Percentiles rank a stretch among this genome's conserved stretches.
These are phyloP conservation scores for Brassica cretica DNA, from an alignment of 345 rosid species.

Conservation along the genomic window DNA sequence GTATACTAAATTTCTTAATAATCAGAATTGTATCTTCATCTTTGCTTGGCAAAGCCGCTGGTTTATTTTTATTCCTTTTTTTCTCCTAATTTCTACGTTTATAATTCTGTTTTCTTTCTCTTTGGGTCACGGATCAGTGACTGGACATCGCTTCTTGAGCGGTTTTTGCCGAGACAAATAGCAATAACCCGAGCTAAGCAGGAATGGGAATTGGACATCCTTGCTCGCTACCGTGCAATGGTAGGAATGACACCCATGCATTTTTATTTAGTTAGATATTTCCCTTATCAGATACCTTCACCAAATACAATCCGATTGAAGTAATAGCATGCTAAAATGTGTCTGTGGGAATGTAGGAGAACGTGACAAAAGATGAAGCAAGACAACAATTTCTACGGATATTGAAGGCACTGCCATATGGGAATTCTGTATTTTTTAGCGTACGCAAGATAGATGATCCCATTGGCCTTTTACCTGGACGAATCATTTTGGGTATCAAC, in stretches of 20 bases:
- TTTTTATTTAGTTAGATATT: constrained; percentile 2
- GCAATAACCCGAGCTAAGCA: constrained; percentile 92
- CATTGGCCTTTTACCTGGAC: constrained; percentile 91
- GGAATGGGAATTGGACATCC: constrained; percentile 96
- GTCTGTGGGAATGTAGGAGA: constrained; percentile 55
- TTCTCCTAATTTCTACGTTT: neutral
- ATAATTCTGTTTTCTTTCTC: constrained; percentile 5
- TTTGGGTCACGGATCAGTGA: constrained; percentile 53
- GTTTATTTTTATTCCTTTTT: neutral
- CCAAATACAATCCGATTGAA: neutral
- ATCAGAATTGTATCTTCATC: too few species aligned
- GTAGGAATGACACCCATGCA: constrained; percentile 43
- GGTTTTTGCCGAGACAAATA: constrained; percentile 89
- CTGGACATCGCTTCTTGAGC: constrained; percentile 89
- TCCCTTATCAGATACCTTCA: neutral
- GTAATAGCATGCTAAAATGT: neutral
- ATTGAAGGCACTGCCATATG: constrained; percentile 81
- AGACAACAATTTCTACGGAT: constrained; percentile 90
- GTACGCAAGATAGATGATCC: constrained; percentile 99
- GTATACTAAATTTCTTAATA: constrained; percentile 27
- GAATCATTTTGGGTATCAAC: constrained; percentile 90
- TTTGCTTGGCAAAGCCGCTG: neutral
- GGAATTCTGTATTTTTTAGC: constrained; percentile 88
- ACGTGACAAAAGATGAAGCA: constrained; percentile 90
- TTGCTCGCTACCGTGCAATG: constrained; percentile 83